These are phyloP conservation scores for Pterulicium gracile DNA, from an alignment of 1,284 basidiomycete species.

Conservation along the genomic window DNA sequence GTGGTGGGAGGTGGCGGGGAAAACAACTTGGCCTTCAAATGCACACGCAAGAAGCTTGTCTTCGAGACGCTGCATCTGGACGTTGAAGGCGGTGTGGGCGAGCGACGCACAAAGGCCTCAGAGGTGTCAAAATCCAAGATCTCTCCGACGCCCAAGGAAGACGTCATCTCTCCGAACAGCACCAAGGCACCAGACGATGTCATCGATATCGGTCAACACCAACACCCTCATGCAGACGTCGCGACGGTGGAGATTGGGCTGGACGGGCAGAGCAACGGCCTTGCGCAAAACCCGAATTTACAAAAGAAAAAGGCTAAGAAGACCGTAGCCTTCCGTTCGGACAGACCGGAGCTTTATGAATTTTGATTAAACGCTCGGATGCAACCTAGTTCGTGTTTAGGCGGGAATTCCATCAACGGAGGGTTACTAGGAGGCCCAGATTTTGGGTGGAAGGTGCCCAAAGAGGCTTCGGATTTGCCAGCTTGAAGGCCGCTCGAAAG, in stretches of 20 bases:
- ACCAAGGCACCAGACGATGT: conserved; percentile 5
- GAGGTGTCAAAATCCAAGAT: conserved; percentile 14
- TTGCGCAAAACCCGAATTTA: conserved; percentile 6
- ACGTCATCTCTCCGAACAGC: conserved; percentile 2
- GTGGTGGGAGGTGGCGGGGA: conserved; percentile 62
- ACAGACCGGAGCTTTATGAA: conserved; percentile 54
- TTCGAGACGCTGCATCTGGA: conserved; percentile 93
- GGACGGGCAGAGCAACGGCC: conserved; percentile 13
- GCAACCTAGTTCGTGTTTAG: no score
- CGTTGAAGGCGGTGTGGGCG: conserved; percentile 83
- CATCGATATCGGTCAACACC: conserved; percentile 7
- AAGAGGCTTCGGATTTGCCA: no score
- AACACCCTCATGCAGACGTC: conserved; percentile 8
- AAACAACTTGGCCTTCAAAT: conserved; percentile 94
- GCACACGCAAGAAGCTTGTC: conserved; percentile 78
- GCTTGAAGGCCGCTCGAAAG: no score
- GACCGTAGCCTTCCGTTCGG: conserved; percentile 59
- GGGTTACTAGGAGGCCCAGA: no score
- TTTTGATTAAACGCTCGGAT: no score
- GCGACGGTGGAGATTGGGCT: conserved; percentile 17
- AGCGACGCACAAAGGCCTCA: conserved; percentile 65
- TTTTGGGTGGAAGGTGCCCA: no score
- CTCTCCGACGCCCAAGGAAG: conserved; percentile 14
- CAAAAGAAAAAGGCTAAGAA: conserved; percentile 47
- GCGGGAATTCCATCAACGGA: no score